These are phyloP conservation scores for Xylaria castorea DNA, from an alignment of 495 filamentous ascomycete genomes.

Conservation along the genomic window DNA sequence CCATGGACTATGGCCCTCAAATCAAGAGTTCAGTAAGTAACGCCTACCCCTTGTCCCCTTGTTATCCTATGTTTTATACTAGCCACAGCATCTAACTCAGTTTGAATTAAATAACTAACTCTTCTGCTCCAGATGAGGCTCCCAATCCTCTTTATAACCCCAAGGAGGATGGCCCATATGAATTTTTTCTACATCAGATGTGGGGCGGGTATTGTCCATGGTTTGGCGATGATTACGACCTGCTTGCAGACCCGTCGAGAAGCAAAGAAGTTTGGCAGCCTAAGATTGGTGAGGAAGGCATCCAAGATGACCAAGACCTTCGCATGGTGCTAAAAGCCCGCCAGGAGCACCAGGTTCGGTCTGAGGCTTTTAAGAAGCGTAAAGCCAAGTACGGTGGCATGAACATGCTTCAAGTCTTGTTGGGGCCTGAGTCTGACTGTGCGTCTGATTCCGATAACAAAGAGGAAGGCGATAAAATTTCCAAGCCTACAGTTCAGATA, in stretches of 20 bases:
- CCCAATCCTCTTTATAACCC: constrained; percentile 14
- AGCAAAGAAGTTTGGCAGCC: constrained; percentile 18
- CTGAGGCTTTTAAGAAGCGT: background rate
- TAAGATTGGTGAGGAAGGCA: constrained; percentile 25
- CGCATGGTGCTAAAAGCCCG: constrained; percentile 19
- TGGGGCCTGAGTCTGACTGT: background rate
- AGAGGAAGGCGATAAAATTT: background rate
- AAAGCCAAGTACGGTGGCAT: background rate
- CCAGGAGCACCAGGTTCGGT: background rate
- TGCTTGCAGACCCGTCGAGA: background rate
- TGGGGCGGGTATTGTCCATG: constrained; percentile 20
- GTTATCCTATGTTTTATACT: background rate
- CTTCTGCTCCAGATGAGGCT: constrained; percentile 1
- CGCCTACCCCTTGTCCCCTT: background rate
- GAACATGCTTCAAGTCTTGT: background rate
- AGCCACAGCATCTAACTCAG: background rate
- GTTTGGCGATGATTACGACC: constrained; percentile 20
- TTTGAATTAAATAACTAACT: background rate
- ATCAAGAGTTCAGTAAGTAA: constrained; percentile 21
- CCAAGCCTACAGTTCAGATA: background rate
- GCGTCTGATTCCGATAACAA: background rate
- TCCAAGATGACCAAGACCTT: constrained; percentile 22
- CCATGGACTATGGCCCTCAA: background rate
- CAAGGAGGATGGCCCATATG: constrained; percentile 13
- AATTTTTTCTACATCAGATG: background rate